Evolutionary conservation across 169 alveolate species (phyloP).

Genomic region (Eimeria necatrix): DNA sequence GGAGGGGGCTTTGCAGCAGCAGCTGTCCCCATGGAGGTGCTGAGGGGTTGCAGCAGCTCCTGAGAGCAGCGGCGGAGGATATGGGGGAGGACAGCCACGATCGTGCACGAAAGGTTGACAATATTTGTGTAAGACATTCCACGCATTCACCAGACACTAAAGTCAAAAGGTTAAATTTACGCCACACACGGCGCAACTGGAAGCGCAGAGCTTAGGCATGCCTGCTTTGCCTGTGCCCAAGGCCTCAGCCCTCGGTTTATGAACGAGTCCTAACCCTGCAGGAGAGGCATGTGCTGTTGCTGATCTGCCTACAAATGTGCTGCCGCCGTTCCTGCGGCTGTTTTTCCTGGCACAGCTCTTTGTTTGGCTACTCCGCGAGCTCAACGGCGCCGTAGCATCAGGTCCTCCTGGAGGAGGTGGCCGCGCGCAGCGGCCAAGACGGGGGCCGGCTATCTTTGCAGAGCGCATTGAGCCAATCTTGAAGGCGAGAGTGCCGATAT

Average conservation of each 20-base stretch:
- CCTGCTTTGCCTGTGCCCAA: background rate
- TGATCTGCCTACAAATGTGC: background rate
- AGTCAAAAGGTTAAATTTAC: too few relatives aligned
- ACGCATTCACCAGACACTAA: background rate
- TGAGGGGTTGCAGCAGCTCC: background rate
- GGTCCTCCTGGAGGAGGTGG: background rate
- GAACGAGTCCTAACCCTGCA: too few relatives aligned
- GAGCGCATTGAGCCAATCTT: constrained; percentile 39
- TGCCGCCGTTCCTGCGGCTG: background rate
- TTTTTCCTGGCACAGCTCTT: background rate
- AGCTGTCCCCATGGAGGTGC: constrained; percentile 40
- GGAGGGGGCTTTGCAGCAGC: constrained; percentile 43
- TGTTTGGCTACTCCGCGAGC: constrained; percentile 12
- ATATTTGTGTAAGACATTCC: constrained; percentile 1
- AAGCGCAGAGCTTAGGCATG: background rate
- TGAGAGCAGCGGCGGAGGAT: constrained; percentile 1
- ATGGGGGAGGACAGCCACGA: background rate
- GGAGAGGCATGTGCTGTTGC: too few relatives aligned
- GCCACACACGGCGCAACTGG: too few relatives aligned
- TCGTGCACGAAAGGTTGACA: background rate
- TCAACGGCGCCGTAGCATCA: background rate
- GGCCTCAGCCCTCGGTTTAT: too few relatives aligned
- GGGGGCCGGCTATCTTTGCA: background rate
- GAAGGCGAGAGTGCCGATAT: constrained; percentile 84
- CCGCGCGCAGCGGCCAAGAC: background rate